These are phyloP conservation scores for Eudorina sp. DNA, from an alignment of 139 green algal genomes.

Conservation along the genomic window DNA sequence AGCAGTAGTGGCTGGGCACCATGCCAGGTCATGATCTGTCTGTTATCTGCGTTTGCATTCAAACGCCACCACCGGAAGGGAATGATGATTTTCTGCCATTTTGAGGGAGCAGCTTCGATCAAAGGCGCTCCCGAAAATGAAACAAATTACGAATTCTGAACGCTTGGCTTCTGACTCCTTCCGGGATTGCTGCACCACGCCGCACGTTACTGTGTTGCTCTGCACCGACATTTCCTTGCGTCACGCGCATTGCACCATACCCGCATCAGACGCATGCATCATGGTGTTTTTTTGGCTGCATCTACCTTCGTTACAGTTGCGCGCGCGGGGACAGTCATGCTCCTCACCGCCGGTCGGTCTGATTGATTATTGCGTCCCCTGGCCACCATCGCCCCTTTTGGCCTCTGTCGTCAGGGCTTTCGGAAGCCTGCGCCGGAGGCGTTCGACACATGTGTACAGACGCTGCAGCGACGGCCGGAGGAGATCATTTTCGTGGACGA, in stretches of 20 bases:
- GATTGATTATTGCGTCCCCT: no score
- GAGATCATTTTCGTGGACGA: slow-evolving; percentile 85
- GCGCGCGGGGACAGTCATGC: no score
- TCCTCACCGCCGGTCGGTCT: no score
- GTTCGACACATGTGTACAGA: slow-evolving; percentile 58
- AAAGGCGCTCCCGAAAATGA: slow-evolving; percentile 46
- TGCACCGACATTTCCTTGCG: no score
- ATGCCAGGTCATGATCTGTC: no score
- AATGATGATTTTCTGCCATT: slow-evolving; percentile 57
- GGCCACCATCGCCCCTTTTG: no score
- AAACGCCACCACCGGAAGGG: not conserved
- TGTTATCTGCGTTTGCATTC: no score
- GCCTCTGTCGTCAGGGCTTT: slow-evolving; percentile 61
- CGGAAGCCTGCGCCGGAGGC: slow-evolving; percentile 76
- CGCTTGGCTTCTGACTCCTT: slow-evolving; percentile 72
- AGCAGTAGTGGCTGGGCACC: no score
- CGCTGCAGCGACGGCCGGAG: slow-evolving; percentile 50
- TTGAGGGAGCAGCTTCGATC: slow-evolving; percentile 41
- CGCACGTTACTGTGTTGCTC: not conserved
- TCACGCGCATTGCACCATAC: no score
- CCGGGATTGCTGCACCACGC: not conserved
- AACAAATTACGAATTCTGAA: slow-evolving; percentile 60
- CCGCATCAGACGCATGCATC: no score
- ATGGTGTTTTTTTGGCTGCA: no score
- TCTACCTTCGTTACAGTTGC: no score